Evolutionary conservation across 2,329 filamentous ascomycete species (phyloP), one percentile per base, ranked within the genome.

Genomic region (Monosporascus sp.): DNA sequence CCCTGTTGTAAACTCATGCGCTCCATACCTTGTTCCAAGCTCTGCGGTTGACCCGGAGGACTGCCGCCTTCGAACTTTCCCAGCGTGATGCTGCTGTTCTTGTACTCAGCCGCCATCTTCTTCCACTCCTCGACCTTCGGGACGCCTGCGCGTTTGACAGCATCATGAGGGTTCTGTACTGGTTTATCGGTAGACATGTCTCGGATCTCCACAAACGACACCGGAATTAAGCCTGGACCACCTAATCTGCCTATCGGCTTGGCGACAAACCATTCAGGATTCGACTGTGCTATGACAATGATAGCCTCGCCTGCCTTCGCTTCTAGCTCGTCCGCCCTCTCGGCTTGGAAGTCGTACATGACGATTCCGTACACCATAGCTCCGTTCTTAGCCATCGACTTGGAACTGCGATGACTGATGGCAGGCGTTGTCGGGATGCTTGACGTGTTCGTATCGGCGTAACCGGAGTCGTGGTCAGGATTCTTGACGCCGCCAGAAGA

Each of bases 41-140:
- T 76, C 55, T 72, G 72, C 41, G 71, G 69, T 52, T 72, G 70
- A 5, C 66, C 65, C 7, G 66, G 70, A 14, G 63, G 60, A 20
- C 67, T 69, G 52, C 82, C 78, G 54, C 74, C 78, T 63, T 93
- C 90, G 61, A 95, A 93, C 72, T 93, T 96, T 61, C 94, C 94
- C 43, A 99, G 77, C 0, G 92, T 93, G 68, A 99, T 97, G 73
- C 94, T 97, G 70, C 92, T 96, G 70, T 97, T 97, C 78, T 99
- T 99, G 74, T 99, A 99, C 59, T 97, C 93, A 52, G 93, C 93
- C 0, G 94, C 92, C 91, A 97, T 97, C 74, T 95, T 96, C 78
- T 99, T 99, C 94, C 94, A 99, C 65, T 99, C 94, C 68, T 99
- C 94, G 3, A 99, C 94, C 65, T 87, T 88, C 14, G 94, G 94